Percentiles rank a stretch among this genome's conserved stretches.
Conservation (phyloP, 805 yeast species). For the Suhomyces sp. region DNA sequence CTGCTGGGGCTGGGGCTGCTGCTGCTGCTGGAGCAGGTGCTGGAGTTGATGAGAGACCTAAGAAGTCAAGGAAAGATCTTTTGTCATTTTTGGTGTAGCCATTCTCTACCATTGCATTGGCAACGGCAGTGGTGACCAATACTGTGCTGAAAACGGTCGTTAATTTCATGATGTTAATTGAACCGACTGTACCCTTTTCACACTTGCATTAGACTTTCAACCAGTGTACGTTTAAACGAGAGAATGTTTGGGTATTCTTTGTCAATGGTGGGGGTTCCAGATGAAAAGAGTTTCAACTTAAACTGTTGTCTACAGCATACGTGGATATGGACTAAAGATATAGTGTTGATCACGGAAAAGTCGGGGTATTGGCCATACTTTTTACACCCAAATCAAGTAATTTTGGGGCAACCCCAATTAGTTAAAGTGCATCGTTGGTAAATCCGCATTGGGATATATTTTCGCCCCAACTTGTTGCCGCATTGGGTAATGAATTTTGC, state of each 20-base stretch:
- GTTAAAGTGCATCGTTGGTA: slow-evolving; percentile 4
- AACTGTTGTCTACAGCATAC: too few relatives aligned
- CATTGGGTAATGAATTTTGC: slow-evolving; percentile 2
- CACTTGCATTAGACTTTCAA: slow-evolving; percentile 7
- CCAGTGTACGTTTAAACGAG: slow-evolving; percentile 4
- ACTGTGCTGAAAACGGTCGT: slow-evolving; percentile 22
- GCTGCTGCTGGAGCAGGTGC: slow-evolving; percentile 10
- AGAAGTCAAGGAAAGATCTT: slow-evolving; percentile 12
- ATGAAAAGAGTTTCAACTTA: neutral
- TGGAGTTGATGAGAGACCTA: slow-evolving; percentile 10
- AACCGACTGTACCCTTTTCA: slow-evolving; percentile 7
- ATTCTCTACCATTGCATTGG: slow-evolving; percentile 13
- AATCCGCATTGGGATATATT: slow-evolving; percentile 5
- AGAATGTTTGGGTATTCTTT: slow-evolving; percentile 2
- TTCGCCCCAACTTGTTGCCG: slow-evolving; percentile 3
- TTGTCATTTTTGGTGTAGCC: slow-evolving; percentile 6
- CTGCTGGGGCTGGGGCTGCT: slow-evolving; percentile 5
- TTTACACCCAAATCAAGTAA: slow-evolving; percentile 7
- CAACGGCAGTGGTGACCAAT: slow-evolving; percentile 25
- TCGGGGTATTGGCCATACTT: neutral
- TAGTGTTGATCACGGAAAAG: too few relatives aligned
- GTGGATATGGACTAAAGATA: neutral
- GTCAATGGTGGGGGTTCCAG: too few relatives aligned
- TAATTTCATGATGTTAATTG: slow-evolving; percentile 21
- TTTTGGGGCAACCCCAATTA: slow-evolving; percentile 3